A percentile compares a stretch with the other conserved stretches of the same genome.
phyloP scores from a whole-genome alignment of 345 rosid species.

The Eucalyptus pumila region DNA sequence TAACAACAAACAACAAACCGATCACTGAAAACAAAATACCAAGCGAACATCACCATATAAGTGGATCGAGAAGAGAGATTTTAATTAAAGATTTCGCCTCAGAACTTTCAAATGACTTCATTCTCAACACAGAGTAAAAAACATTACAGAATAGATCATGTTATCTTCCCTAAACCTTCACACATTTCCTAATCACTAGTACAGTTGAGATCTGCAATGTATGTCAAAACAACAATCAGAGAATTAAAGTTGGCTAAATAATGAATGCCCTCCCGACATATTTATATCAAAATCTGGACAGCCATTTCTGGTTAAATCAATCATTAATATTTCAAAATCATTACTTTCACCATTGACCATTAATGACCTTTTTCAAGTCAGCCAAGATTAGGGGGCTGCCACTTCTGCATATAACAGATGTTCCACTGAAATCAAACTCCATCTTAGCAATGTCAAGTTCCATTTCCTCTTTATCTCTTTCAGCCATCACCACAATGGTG shows the following conservation, averaged over 20 bases:
- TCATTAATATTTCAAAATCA: not conserved
- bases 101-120: not conserved
- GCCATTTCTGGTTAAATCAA: not conserved
- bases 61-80: not conserved
- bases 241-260: not conserved
- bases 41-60: not conserved
- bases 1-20: not conserved
- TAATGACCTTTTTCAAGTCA: constrained; percentile 51
- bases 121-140: not conserved
- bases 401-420: constrained; percentile 64
- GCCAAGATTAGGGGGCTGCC: constrained; percentile 66
- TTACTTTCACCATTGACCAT: not conserved
- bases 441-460: constrained; percentile 69
- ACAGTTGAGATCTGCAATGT: not conserved
- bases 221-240: not conserved
- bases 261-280: not conserved
- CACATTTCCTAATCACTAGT: not conserved
- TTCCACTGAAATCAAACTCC: constrained; percentile 70
- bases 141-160: not conserved
- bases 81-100: not conserved
- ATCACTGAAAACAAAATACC: not conserved
- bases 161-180: not conserved
- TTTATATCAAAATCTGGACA: not conserved
- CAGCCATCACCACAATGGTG: constrained; percentile 68
- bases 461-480: constrained; percentile 76